Evolutionary conservation across 78 protist genomes (phyloP).

Genomic region (Thecamonas trahens): DNA sequence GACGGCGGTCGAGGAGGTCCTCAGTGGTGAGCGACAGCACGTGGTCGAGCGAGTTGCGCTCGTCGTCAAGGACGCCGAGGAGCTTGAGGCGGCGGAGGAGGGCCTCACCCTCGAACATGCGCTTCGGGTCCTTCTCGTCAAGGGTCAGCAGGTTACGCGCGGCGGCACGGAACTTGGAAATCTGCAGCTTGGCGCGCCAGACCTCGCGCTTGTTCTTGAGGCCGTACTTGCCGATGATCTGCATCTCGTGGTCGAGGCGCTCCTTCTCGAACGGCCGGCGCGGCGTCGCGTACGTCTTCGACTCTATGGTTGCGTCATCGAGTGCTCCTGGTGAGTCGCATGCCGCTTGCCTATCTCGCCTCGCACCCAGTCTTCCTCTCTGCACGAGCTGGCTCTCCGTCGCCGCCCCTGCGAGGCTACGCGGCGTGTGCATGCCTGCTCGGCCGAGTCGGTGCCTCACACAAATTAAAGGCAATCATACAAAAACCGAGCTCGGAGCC

Average conservation of each 20-base stretch:
- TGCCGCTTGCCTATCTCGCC: too few relatives aligned
- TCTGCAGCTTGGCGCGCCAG: conserved; percentile 91
- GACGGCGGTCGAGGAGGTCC: conserved; percentile 97
- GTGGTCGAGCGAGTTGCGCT: conserved; percentile 90
- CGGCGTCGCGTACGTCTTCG: conserved; percentile 84
- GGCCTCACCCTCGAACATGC: conserved; percentile 93
- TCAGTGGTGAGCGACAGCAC: conserved; percentile 90
- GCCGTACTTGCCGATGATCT: conserved; percentile 96
- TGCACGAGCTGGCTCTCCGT: too few relatives aligned
- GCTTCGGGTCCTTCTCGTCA: conserved; percentile 73
- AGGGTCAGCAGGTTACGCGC: conserved; percentile 97
- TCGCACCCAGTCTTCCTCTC: too few relatives aligned
- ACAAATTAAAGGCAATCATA: too few relatives aligned
- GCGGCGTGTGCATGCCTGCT: too few relatives aligned
- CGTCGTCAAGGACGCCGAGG: conserved; percentile 91
- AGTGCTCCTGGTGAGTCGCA: too few relatives aligned
- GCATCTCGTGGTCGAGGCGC: conserved; percentile 95
- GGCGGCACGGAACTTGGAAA: conserved; percentile 93
- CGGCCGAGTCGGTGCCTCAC: too few relatives aligned
- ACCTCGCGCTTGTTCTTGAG: conserved; percentile 97
- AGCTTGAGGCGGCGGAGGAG: conserved; percentile 89
- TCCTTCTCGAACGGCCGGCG: conserved; percentile 99
- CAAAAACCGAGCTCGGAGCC: too few relatives aligned
- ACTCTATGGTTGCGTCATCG: too few relatives aligned
- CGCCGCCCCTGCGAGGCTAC: too few relatives aligned